Evolutionary conservation across 345 rosid species (phyloP).

Genomic region (Bruguiera parviflora): DNA sequence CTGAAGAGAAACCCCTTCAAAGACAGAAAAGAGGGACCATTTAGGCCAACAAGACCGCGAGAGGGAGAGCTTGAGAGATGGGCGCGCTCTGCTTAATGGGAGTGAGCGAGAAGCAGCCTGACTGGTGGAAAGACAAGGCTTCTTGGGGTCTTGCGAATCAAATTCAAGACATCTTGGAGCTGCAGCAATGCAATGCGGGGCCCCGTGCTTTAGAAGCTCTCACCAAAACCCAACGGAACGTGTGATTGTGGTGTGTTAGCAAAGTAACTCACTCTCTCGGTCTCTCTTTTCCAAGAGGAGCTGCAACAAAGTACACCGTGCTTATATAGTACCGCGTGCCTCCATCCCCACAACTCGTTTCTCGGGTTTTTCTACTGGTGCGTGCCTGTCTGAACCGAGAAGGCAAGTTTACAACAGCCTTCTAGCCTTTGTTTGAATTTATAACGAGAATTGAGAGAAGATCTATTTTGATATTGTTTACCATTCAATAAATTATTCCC

Average conservation of each 20-base stretch:
- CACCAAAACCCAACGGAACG: background rate
- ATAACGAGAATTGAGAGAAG: too few species aligned
- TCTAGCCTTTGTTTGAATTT: too few species aligned
- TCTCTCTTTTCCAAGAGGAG: background rate
- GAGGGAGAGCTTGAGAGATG: background rate
- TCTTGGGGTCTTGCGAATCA: slow-evolving; percentile 14
- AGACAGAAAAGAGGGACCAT: background rate
- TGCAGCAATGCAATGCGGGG: slow-evolving; percentile 26
- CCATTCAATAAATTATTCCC: too few species aligned
- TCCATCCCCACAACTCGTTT: too few species aligned
- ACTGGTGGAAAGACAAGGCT: slow-evolving; percentile 38
- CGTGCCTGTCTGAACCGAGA: too few species aligned
- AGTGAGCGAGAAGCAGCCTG: background rate
- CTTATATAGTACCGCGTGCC: too few species aligned
- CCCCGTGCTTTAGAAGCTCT: background rate
- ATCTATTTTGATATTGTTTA: too few species aligned
- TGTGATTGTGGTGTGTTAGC: slow-evolving; percentile 16
- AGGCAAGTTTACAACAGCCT: too few species aligned
- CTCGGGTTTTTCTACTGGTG: too few species aligned
- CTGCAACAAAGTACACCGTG: too few species aligned
- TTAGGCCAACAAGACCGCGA: too few species aligned
- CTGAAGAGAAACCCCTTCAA: background rate
- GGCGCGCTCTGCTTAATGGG: background rate
- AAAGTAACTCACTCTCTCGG: background rate
- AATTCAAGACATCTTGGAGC: slow-evolving; percentile 8